Percentiles rank a stretch among this genome's conserved stretches.
phyloP scores from a whole-genome alignment of 2,329 filamentous ascomycete genomes.

The Pezicula carpinea region DNA sequence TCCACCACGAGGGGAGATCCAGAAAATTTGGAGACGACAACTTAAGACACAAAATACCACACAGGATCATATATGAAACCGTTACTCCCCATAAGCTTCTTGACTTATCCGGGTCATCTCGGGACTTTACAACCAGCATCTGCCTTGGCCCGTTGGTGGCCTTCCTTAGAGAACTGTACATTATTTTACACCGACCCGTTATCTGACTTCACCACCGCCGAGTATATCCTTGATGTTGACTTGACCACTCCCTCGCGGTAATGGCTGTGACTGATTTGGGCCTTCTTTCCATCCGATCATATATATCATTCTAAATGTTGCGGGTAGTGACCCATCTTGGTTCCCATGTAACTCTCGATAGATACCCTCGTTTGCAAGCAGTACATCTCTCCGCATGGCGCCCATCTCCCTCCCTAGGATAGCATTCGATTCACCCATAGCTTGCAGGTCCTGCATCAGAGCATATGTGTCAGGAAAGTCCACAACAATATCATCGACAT shows the following conservation, averaged over 20 bases:
- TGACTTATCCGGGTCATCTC: no score
- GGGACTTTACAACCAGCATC: no score
- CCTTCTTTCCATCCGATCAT: slow-evolving; percentile 99
- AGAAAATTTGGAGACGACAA: no score
- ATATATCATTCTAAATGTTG: slow-evolving; percentile 92
- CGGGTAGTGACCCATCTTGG: slow-evolving; percentile 70
- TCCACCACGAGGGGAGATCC: no score
- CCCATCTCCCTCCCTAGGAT: slow-evolving; percentile 81
- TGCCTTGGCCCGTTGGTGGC: no score
- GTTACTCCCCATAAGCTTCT: no score
- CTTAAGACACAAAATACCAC: no score
- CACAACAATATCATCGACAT: slow-evolving; percentile 95
- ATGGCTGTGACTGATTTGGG: slow-evolving; percentile 70
- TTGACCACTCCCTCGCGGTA: slow-evolving; percentile 79
- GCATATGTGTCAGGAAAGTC: slow-evolving; percentile 88
- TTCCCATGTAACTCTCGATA: slow-evolving; percentile 86
- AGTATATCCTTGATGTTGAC: slow-evolving; percentile 84
- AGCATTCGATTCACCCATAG: slow-evolving; percentile 94
- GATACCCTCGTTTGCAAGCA: slow-evolving; percentile 83
- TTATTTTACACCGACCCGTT: slow-evolving; percentile 3
- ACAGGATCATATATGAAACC: no score
- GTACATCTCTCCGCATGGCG: slow-evolving; percentile 71
- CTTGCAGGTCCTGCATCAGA: slow-evolving; percentile 88
- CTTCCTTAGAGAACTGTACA: background rate
- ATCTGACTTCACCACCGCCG: slow-evolving; percentile 27